Evolutionary conservation across 768 basidiomycete species (phyloP).

Genomic region (Galerina sulciceps): DNA sequence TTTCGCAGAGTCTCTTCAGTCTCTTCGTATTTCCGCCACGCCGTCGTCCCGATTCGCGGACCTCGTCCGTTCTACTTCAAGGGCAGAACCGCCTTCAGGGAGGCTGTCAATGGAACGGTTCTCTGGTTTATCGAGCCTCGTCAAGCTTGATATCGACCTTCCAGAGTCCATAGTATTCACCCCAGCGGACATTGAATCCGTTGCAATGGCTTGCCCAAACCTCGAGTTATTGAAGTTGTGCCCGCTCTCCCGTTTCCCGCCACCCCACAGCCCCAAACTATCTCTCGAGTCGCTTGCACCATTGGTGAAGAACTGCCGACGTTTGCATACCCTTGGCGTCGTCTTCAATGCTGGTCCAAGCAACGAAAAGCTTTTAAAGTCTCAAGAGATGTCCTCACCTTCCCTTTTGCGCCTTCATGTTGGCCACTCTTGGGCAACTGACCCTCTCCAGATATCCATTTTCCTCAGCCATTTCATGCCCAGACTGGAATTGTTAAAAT

Average conservation of each 20-base stretch:
- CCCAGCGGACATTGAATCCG: conserved; percentile 57
- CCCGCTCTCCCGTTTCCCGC: conserved; percentile 68
- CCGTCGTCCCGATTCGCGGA: conserved; percentile 81
- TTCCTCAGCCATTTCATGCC: conserved; percentile 82
- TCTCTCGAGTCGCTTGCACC: conserved; percentile 66
- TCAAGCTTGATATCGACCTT: conserved; percentile 76
- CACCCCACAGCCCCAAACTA: conserved; percentile 53
- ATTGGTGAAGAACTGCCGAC: conserved; percentile 60
- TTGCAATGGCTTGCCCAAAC: conserved; percentile 67
- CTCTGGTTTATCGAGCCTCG: conserved; percentile 53
- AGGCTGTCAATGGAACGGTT: conserved; percentile 68
- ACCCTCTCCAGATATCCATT: conserved; percentile 72
- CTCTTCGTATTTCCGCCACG: conserved; percentile 64
- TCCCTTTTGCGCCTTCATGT: conserved; percentile 74
- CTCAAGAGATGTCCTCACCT: conserved; percentile 58
- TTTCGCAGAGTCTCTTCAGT: conserved; percentile 62
- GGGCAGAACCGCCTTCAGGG: conserved; percentile 62
- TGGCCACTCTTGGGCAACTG: conserved; percentile 74
- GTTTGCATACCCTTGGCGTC: conserved; percentile 66
- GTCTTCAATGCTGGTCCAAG: conserved; percentile 64
- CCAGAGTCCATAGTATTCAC: conserved; percentile 75
- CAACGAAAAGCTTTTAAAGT: conserved; percentile 46
- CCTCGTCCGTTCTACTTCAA: conserved; percentile 75
- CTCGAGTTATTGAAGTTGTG: conserved; percentile 73
- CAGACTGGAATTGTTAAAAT: conserved; percentile 67